These are phyloP conservation scores for Trebouxia gelatinosa DNA, from an alignment of 163 green algal genomes.

Conservation along the genomic window DNA sequence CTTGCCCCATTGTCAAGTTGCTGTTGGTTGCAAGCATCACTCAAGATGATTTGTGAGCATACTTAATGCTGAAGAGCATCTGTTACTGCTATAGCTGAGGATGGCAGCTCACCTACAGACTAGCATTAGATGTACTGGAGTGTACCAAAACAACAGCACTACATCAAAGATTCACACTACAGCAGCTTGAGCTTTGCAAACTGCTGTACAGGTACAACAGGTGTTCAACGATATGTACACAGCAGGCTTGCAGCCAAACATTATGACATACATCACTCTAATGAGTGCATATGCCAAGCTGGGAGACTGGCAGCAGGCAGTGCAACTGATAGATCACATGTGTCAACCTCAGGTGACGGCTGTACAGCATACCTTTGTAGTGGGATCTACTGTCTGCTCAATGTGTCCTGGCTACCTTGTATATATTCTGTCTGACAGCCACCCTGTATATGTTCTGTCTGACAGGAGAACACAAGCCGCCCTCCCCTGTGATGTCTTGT, in stretches of 20 bases:
- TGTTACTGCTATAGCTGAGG: too few relatives aligned
- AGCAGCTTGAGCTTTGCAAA: too few relatives aligned
- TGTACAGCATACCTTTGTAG: background rate
- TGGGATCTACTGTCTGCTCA: background rate
- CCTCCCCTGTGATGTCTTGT: too few relatives aligned
- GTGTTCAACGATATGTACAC: slow-evolving; percentile 65
- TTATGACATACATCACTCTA: slow-evolving; percentile 62
- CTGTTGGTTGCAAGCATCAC: too few relatives aligned
- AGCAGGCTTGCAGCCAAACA: slow-evolving; percentile 47
- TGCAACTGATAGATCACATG: slow-evolving; percentile 53
- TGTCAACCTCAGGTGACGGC: slow-evolving; percentile 8
- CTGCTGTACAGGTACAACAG: slow-evolving; percentile 46
- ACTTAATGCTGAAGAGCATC: too few relatives aligned
- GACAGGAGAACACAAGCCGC: background rate
- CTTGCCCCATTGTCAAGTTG: too few relatives aligned
- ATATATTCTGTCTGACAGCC: background rate
- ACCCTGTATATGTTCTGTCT: background rate
- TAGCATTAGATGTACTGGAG: too few relatives aligned
- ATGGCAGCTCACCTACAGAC: too few relatives aligned
- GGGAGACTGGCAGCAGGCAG: slow-evolving; percentile 54
- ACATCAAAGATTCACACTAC: too few relatives aligned
- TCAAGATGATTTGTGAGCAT: too few relatives aligned
- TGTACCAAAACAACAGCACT: too few relatives aligned
- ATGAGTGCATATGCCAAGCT: slow-evolving; percentile 49
- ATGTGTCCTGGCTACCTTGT: background rate